Evolutionary conservation across 2,329 filamentous ascomycete genomes (phyloP), one percentile per base, ranked within the genome.

Genomic region (Aspergillus aculeatus): DNA sequence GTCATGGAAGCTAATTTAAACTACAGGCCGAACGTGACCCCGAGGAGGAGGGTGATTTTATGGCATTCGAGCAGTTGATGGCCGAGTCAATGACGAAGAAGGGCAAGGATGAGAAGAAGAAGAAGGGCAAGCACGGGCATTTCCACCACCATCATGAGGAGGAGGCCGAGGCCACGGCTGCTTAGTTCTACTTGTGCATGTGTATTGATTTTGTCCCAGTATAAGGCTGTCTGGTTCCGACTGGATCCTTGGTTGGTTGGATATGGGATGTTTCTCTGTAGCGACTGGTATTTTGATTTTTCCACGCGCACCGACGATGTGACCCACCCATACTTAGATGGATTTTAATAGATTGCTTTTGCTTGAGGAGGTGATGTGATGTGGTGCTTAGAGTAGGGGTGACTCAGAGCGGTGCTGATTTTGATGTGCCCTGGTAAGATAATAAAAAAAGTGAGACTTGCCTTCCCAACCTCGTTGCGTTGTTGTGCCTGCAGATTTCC

Each of bases 21-120:
- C 55, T 47, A 51, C 66, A 97, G 93, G 91, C 94, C 47, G 85
- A 90, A 75, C 88, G 95, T 63, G 89, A 94, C 57, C 89, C 94
- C 47, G 95, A 99, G 65, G 95, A 99, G 80, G 95, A 99, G 78
- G 94, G 95, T 65, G 95, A 98, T 71, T 98, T 96, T 78, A 96
- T 99, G 86, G 93, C 94, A 16, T 99, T 99, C 68, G 95, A 99
- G 76, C 92, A 98, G 77, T 87, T 99, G 58, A 96, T 99, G 77
- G 93, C 95, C 54, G 95, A 99, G 75, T 94, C 94, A 4, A 92
- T 93, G 59, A 89, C 92, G 56, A 98, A 98, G 84, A 96, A 97
- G 79, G 92, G 95, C 66, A 84, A 85, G 71, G 84, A 88, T 71
- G 88, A 92, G 75, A 89, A 94, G 70, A 86, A 90, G 58, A 89